Conservation (phyloP, 805 yeast genomes). For the Lipomyces japonicus region DNA sequence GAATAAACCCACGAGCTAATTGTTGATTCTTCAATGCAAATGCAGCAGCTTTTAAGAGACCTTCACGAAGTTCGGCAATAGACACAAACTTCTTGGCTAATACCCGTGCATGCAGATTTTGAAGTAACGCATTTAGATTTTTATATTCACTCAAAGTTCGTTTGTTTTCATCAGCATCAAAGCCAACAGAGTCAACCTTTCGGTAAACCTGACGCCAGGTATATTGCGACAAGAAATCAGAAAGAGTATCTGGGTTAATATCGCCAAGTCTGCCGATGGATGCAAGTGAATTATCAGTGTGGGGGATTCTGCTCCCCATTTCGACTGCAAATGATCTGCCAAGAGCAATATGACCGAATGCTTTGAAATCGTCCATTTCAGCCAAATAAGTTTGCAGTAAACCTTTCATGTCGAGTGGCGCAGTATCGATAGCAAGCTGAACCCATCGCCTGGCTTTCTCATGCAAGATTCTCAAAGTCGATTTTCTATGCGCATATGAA, state of each 20-base stretch:
- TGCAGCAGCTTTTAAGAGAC: constrained; percentile 41
- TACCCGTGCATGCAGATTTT: constrained; percentile 27
- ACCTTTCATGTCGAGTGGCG: constrained; percentile 72
- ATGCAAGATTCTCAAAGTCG: constrained; percentile 59
- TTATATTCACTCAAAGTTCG: constrained; percentile 25
- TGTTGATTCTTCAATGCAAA: constrained; percentile 36
- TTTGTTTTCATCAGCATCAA: not conserved
- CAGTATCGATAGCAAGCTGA: constrained; percentile 49
- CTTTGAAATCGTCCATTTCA: constrained; percentile 40
- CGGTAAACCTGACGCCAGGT: constrained; percentile 52
- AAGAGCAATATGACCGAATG: constrained; percentile 51
- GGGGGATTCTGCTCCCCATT: constrained; percentile 71
- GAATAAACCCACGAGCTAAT: constrained; percentile 44
- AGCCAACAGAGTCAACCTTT: constrained; percentile 3
- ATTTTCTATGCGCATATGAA: constrained; percentile 67
- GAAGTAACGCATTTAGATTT: constrained; percentile 29
- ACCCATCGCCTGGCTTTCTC: constrained; percentile 67
- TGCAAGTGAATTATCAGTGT: constrained; percentile 62
- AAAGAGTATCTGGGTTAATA: constrained; percentile 50
- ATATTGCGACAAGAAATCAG: constrained; percentile 72
- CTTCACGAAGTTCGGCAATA: constrained; percentile 31
- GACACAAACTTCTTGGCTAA: constrained; percentile 28
- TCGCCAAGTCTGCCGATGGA: constrained; percentile 41
- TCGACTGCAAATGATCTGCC: constrained; percentile 91
- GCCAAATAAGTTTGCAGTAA: constrained; percentile 74